Evolutionary conservation across 2,329 filamentous ascomycete genomes (phyloP).

Genomic region (Torrubiella hemipterigena): DNA sequence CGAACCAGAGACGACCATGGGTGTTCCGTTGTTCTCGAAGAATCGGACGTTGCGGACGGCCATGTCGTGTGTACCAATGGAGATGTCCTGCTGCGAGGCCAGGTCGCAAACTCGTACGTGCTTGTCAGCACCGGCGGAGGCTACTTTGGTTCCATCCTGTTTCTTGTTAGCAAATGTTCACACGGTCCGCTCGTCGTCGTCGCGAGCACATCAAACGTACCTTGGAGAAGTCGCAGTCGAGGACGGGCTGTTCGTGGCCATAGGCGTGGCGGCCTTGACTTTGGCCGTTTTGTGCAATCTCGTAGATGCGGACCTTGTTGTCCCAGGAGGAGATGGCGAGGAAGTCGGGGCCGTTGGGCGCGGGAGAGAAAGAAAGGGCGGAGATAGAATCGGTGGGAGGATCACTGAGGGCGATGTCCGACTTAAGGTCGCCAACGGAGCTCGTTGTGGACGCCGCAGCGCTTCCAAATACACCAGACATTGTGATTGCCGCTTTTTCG

Average conservation of each 20-base stretch:
- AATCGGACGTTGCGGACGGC: conserved; percentile 70
- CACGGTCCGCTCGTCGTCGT: no score
- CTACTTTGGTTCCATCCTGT: conserved; percentile 85
- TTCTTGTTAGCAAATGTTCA: no score
- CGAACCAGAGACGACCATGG: conserved; percentile 83
- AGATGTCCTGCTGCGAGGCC: conserved; percentile 48
- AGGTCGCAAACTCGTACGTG: conserved; percentile 82
- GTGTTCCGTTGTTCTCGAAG: conserved; percentile 58
- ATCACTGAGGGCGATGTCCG: conserved; percentile 68
- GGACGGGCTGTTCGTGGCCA: conserved; percentile 73
- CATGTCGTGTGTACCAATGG: conserved; percentile 76
- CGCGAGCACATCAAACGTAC: conserved; percentile 37
- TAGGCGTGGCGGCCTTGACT: conserved; percentile 79
- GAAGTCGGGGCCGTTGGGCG: conserved; percentile 49
- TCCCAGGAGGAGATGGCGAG: conserved; percentile 92
- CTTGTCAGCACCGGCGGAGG: conserved; percentile 84
- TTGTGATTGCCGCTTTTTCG: no score
- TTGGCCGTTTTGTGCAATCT: conserved; percentile 66
- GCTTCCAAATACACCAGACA: conserved; percentile 53
- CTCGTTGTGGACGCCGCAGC: conserved; percentile 45
- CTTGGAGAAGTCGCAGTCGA: conserved; percentile 80
- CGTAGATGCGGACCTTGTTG: conserved; percentile 94
- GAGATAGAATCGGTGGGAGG: conserved; percentile 85
- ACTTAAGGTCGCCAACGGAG: conserved; percentile 80
- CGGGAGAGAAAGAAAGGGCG: conserved; percentile 71